phyloP scores from a whole-genome alignment of 108 stramenopile species.

The Epipyxis sp. region DNA sequence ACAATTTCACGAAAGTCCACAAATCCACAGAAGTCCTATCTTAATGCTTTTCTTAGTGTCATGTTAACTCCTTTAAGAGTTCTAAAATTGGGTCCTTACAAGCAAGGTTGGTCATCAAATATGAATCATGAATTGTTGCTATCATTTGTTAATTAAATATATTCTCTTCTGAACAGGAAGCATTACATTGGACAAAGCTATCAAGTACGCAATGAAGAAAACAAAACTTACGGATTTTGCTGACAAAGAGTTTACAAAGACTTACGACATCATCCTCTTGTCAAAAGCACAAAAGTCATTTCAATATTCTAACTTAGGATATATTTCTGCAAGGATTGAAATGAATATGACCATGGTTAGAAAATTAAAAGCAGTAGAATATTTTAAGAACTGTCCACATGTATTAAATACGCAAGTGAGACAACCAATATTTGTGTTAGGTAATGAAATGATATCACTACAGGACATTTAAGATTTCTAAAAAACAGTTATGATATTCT shows the following conservation, averaged over 20 bases:
- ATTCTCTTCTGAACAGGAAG: too few relatives aligned
- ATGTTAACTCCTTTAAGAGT: neutral
- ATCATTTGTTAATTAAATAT: too few relatives aligned
- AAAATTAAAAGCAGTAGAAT: constrained; percentile 3
- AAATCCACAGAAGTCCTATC: neutral
- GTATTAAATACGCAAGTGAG: neutral
- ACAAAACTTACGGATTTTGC: constrained; percentile 27
- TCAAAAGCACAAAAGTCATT: neutral
- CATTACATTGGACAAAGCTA: constrained; percentile 13
- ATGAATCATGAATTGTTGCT: too few relatives aligned
- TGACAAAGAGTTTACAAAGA: neutral
- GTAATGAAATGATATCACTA: too few relatives aligned
- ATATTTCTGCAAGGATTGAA: neutral
- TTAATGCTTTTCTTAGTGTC: neutral
- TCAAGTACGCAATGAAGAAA: constrained; percentile 29
- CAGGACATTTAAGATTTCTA: too few relatives aligned
- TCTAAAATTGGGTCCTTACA: constrained; percentile 19
- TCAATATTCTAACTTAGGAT: constrained; percentile 3
- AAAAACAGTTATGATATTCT: too few relatives aligned
- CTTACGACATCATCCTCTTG: neutral
- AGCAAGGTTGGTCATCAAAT: too few relatives aligned
- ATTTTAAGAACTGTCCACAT: constrained; percentile 9
- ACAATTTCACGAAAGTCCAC: too few relatives aligned
- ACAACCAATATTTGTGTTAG: constrained; percentile 21
- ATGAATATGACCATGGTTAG: constrained; percentile 13